Base-by-base conservation (phyloP, 2,329 filamentous ascomycete species). In the Aureobasidium zeae region DNA sequence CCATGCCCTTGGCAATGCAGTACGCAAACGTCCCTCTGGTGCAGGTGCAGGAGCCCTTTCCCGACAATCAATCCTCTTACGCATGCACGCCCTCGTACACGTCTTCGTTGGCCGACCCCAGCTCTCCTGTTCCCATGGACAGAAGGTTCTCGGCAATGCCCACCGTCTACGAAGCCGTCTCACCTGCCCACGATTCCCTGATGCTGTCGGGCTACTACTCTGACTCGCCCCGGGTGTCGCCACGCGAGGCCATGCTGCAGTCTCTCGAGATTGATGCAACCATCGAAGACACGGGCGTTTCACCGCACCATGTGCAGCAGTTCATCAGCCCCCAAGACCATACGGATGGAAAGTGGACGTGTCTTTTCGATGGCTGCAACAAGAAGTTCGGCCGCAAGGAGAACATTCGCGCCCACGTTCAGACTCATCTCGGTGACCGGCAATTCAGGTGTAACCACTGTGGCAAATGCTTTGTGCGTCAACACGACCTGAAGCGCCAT, bases 361-460 rank as follows among this genome's bases (percentile, higher is more conserved):
- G 69, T 54, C 57, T 71, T 12, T 72, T 63, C 54, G 69, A 86
- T 7, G 80, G 79, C 20, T 98, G 91, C 63, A 76, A 80, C 53
- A 94, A 94, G 63, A 77, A 80, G 42, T 96, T 98, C 59, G 89
- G 88, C n/a, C 79, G 91, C 54, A 94, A 95, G 63, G 91, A 98
- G 63, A 96, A 98, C 66, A 95, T 96, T 70, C 94, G 94, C 62
- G 94, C 88, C 1, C 91, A 98, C 62, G 86, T 98, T 11, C 91
- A 98, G 65, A 98, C 91, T 3, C 91, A 98, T 64, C 80, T 98
- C 51, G 91, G 93, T 56, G 91, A 98, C 62, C 77, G 91, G 35
- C 91, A 95, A 61, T 98, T 86, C 67, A 82, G 86, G 63, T 98
- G 91, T 65, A 87, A 89, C 33, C 81, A 84, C 44, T 98, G 91